Conservation (phyloP, 1,284 basidiomycete genomes). For the Boletus calvinii region DNA sequence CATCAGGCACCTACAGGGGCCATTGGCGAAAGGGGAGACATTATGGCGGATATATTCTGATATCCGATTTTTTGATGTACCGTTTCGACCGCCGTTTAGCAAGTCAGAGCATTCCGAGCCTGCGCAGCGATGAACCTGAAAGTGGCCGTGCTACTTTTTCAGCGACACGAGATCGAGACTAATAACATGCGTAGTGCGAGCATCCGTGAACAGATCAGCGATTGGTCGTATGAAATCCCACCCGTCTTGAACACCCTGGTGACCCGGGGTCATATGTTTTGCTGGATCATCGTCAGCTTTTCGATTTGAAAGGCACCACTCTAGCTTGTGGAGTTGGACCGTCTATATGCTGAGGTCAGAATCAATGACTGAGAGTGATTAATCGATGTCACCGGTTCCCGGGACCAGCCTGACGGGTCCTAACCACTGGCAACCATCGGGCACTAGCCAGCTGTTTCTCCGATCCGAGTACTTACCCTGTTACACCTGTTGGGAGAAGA, state of each 20-base stretch:
- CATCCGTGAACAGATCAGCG: not conserved
- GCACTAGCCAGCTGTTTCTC: too few species aligned
- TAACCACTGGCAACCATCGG: too few species aligned
- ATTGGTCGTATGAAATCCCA: not conserved
- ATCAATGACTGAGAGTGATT: not conserved
- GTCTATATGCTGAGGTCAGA: too few species aligned
- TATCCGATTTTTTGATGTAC: conserved; percentile 4
- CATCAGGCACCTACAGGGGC: conserved; percentile 47
- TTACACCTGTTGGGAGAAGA: not conserved
- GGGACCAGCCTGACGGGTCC: too few species aligned
- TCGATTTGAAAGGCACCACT: not conserved
- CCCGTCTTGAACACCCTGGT: not conserved
- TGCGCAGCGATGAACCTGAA: not conserved
- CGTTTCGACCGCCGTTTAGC: conserved; percentile 1
- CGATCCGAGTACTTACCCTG: too few species aligned
- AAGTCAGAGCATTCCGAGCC: not conserved
- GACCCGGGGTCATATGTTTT: not conserved
- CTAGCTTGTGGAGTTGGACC: too few species aligned
- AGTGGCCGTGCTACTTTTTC: not conserved
- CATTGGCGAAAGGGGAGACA: conserved; percentile 26
- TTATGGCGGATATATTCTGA: conserved; percentile 35
- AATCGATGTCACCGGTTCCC: too few species aligned
- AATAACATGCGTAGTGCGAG: not conserved
- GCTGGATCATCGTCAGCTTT: too few species aligned
- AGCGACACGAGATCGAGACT: not conserved